A percentile compares a stretch with the other conserved stretches of the same genome.
Evolutionary conservation across 2,329 filamentous ascomycete genomes (phyloP).

Genomic region (Colletotrichum sp.): DNA sequence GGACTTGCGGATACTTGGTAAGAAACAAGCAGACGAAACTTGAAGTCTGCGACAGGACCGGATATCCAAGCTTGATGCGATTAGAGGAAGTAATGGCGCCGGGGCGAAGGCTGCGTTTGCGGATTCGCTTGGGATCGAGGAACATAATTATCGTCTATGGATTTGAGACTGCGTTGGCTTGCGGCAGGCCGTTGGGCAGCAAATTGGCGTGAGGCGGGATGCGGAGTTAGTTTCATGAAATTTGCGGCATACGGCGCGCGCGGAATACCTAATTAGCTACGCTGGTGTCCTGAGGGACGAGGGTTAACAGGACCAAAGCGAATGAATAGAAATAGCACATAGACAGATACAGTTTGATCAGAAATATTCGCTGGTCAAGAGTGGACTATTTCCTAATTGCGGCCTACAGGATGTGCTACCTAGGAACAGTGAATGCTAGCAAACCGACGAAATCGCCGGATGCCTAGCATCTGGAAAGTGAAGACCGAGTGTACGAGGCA

Average conservation of each 20-base stretch:
- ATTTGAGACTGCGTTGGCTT: neutral
- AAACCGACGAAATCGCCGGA: neutral
- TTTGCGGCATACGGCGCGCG: neutral
- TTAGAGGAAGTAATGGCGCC: neutral
- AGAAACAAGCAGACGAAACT: neutral
- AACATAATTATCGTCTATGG: neutral
- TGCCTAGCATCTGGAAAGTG: neutral
- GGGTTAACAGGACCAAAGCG: neutral
- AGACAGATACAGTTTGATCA: neutral
- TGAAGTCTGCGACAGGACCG: neutral
- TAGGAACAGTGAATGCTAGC: neutral
- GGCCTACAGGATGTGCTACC: neutral
- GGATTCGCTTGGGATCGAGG: neutral
- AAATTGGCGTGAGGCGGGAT: neutral
- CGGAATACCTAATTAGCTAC: neutral
- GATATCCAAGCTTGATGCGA: neutral
- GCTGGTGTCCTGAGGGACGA: neutral
- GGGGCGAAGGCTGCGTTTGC: neutral
- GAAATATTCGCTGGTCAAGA: neutral
- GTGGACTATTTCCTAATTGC: neutral
- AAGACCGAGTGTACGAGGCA: neutral
- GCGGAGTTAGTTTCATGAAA: neutral
- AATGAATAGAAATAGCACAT: neutral
- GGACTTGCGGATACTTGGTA: constrained; percentile 11
- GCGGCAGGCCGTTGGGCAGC: neutral